A percentile compares a stretch with the other conserved stretches of the same genome.
Evolutionary conservation across 345 rosid genomes (phyloP).

Genomic region (Populus ilicifolia): DNA sequence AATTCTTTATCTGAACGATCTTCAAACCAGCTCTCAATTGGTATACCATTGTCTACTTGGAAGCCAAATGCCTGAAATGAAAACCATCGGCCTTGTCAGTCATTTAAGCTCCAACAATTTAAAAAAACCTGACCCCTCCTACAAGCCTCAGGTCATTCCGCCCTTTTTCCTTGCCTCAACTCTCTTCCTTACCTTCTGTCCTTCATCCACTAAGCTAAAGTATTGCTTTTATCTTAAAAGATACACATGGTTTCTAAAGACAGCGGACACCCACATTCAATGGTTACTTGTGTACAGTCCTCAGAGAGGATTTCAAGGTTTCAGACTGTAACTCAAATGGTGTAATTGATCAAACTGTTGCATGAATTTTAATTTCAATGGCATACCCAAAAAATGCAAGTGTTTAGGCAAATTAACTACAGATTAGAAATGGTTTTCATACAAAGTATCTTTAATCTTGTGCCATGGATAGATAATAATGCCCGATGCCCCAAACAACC

Average conservation of each 20-base stretch:
- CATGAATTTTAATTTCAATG: not conserved
- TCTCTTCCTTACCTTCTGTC: not conserved
- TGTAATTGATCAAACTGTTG: not conserved
- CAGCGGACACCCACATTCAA: not conserved
- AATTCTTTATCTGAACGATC: constrained; percentile 77
- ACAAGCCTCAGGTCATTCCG: not conserved
- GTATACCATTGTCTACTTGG: constrained; percentile 97
- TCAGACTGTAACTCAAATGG: not conserved
- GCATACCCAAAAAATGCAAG: not conserved
- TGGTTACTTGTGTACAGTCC: no score
- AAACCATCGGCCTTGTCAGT: not conserved
- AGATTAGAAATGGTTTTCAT: not conserved
- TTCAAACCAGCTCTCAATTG: constrained; percentile 98
- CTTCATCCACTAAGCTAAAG: not conserved
- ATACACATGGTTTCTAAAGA: not conserved
- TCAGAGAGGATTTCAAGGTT: no score
- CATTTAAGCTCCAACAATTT: not conserved
- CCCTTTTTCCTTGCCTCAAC: not conserved
- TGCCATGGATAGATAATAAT: not conserved
- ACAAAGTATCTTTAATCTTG: not conserved
- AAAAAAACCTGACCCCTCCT: not conserved
- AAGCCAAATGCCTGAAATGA: constrained; percentile 83
- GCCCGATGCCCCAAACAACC: not conserved
- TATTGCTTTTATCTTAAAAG: not conserved
- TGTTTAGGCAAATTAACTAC: not conserved